These are phyloP conservation scores for Neurospora pannonica DNA, from an alignment of 495 filamentous ascomycete species.

Conservation along the genomic window DNA sequence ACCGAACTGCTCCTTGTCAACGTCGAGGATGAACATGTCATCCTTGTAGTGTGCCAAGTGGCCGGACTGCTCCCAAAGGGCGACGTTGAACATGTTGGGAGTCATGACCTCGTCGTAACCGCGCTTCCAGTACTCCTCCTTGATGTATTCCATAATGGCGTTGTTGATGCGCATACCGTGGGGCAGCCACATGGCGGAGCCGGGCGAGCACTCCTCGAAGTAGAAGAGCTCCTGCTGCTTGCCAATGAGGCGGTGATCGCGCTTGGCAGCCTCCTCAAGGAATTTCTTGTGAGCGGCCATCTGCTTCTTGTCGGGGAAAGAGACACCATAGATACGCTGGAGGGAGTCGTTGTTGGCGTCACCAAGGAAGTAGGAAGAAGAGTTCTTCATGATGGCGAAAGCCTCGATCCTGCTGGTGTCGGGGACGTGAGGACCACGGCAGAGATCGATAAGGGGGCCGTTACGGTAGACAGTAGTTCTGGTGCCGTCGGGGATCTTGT, in stretches of 20 bases:
- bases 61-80: slow-evolving; percentile 87
- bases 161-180: slow-evolving; percentile 91
- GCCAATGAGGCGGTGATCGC: slow-evolving; percentile 85
- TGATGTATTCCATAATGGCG: slow-evolving; percentile 67
- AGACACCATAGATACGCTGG: slow-evolving; percentile 91
- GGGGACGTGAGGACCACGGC: slow-evolving; percentile 69
- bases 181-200: slow-evolving; percentile 89
- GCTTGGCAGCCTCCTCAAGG: slow-evolving; percentile 90
- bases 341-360: slow-evolving; percentile 87
- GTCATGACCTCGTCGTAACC: slow-evolving; percentile 92
- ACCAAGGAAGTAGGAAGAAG: slow-evolving; percentile 91
- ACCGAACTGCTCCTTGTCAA: slow-evolving; percentile 78
- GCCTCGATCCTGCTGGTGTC: slow-evolving; percentile 87
- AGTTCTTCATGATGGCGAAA: slow-evolving; percentile 89
- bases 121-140: slow-evolving; percentile 83
- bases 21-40: slow-evolving; percentile 89
- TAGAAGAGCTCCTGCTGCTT: slow-evolving; percentile 95
- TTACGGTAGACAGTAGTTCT: slow-evolving; percentile 88
- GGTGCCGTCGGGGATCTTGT: slow-evolving; percentile 80
- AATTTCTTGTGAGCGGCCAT: slow-evolving; percentile 87
- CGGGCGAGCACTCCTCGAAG: slow-evolving; percentile 85
- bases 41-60: slow-evolving; percentile 95
- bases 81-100: slow-evolving; percentile 89
- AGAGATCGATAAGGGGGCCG: slow-evolving; percentile 41
- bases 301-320: slow-evolving; percentile 92